Conservation (phyloP, 2,329 filamentous ascomycete species). For the Fusarium chuoi region DNA sequence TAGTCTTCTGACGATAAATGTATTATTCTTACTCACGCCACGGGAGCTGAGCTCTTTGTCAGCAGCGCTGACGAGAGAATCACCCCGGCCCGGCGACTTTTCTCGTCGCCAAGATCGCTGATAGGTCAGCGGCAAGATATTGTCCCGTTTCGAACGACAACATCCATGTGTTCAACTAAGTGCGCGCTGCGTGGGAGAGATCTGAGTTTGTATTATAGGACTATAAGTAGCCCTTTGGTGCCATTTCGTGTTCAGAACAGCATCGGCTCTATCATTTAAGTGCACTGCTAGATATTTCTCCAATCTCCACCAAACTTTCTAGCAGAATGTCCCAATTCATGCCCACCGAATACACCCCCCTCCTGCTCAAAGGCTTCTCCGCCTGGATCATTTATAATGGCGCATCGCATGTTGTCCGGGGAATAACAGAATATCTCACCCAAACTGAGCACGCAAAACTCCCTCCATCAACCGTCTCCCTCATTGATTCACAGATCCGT, state of each 20-base stretch:
- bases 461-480: neutral
- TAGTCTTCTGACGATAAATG: neutral
- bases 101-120: neutral
- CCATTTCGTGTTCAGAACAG: neutral
- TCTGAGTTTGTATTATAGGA: neutral
- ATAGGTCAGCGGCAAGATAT: neutral
- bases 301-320: fast-evolving
- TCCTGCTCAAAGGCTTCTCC: neutral
- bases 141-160: neutral
- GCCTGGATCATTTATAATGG: neutral
- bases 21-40: neutral
- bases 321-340: neutral
- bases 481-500: neutral
- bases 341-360: neutral
- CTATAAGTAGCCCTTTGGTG: fast-evolving
- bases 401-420: neutral
- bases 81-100: neutral
- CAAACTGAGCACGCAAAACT: neutral
- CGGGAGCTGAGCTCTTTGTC: neutral
- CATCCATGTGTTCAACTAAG: too few species aligned
- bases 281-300: neutral
- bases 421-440: neutral
- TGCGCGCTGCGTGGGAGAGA: neutral
- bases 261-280: fast-evolving
- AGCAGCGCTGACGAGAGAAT: neutral